Base-by-base conservation (phyloP, 208 protist species). In the Leptomonas seymouri region DNA sequence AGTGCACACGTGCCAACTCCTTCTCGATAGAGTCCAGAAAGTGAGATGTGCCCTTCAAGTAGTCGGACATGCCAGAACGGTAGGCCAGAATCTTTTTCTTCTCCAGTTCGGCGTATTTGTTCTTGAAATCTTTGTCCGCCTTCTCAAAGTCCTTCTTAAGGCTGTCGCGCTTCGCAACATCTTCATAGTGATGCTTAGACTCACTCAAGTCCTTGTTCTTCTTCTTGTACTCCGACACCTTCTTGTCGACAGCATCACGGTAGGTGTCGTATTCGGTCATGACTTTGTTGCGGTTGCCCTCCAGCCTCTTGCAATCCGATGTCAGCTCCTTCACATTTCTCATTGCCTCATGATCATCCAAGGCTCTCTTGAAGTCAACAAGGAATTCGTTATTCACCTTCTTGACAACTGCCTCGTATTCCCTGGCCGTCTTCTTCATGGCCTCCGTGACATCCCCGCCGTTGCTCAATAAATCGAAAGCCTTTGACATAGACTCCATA, bases 261-360 rank as follows among this genome's bases (percentile, higher is more conserved):
- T 91, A 91, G 0, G 78, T 67, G 67, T 89, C 84, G 48, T 85
- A 91, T 55, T 91, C 78, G 3, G 67, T 62, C 77, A 81, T 81
- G n/a, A 76, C 25, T 53, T 75, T 84, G 48, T 53, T 75, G 41
- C 86, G 73, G 68, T 77, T 79, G 25, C 53, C 34, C 34, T 83
- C 82, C 45, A 86, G 67, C 34, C 61, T 66, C 49, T 70, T 69
- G 72, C 80, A 89, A 57, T 87, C 69, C 4, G 71, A 39, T 14
- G 70, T 71, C 28, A 83, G 45, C 15, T 57, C 31, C 53, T 71
- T 80, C 11, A 84, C 53, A 8, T 67, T 67, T 12, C 57, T 9
- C 31, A 76, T 54, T 18, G 60, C 61, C 27, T 78, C 77, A 4
- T 76, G 49, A 7, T 59, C 56, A 12, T 86, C 79, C 44, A 87